Base-by-base conservation (phyloP, 805 yeast species). In the Candida vaughaniae region DNA sequence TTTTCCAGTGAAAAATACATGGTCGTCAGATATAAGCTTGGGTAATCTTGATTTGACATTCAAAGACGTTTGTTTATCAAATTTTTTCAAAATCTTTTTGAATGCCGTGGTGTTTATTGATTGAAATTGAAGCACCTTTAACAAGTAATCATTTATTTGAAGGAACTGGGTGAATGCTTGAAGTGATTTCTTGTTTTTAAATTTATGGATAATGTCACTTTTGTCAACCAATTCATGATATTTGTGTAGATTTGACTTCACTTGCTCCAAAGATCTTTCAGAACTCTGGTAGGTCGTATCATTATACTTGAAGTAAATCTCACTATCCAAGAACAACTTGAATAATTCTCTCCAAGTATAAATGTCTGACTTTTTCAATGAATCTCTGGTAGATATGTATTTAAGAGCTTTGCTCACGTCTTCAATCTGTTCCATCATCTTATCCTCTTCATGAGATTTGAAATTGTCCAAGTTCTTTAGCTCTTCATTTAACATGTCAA, bases 301-400 rank as follows among this genome's bases (percentile, higher is more conserved):
- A 42, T 73, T 66, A 28, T 69, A 65, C 33, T 70, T 73, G 58
- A 80, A 77, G 45, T 77, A 83, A 22, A 84, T 75, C 45, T 82
- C 84, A 16, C 77, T 71, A 44, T 83, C 90, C 17, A 82, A 67
- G 47, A 82, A 84, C 15, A 73, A 56, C 48, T 71, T 75, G 59
- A 84, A 83, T 7, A 84, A 67, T 48, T 80, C 78, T 40, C 91
- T 63, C 91, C 91, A 85, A 6, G 68, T 65, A 48, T 79, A 80
- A 58, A 83, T 60, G 51, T 84, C 91, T 1, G 62, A 66, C 36
- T 65, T 69, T 25, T 60, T 58, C 9, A 51, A 40, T 27, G 47
- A 39, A 10, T 49, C 54, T 12, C 43, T 45, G 3, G 46, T 40
- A 0, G 81, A 77, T 12, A 67, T 56, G 5, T 58, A 51, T 2